Conservation (phyloP, 2,329 filamentous ascomycete species). For the Penicillium digitatum region DNA sequence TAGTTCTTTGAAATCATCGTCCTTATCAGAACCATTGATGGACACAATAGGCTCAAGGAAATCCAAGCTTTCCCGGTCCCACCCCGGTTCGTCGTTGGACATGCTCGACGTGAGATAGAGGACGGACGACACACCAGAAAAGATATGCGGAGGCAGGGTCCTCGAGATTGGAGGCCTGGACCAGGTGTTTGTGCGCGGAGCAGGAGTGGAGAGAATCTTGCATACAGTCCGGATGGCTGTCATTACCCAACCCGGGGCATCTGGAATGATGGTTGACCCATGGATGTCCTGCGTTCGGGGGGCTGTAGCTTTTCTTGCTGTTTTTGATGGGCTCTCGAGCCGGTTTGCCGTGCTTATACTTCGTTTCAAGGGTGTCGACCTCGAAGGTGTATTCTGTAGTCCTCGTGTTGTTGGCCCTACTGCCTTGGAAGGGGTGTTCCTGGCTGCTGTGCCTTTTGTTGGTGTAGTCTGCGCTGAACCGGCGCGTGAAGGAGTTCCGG, state of each 20-base stretch:
- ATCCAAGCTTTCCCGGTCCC: constrained; percentile 38
- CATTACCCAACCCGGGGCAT: constrained; percentile 63
- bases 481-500: constrained; percentile 28
- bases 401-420: constrained; percentile 27
- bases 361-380: constrained; percentile 41
- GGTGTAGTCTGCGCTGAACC: constrained; percentile 40
- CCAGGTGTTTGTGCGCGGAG: constrained; percentile 34
- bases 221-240: constrained; percentile 65
- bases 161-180: constrained; percentile 38
- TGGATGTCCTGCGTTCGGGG: constrained; percentile 20
- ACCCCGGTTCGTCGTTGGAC: constrained; percentile 47
- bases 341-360: constrained; percentile 30
- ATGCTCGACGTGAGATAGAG: constrained; percentile 45
- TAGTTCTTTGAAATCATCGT: constrained; percentile 43
- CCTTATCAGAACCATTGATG: constrained; percentile 46
- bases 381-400: constrained; percentile 43
- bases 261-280: constrained; percentile 31
- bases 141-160: constrained; percentile 65
- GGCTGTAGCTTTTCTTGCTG: constrained; percentile 16
- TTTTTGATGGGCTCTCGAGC: constrained; percentile 21
- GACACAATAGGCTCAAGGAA: constrained; percentile 39
- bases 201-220: constrained; percentile 55
- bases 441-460: constrained; percentile 22
- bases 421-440: constrained; percentile 29
- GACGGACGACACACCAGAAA: constrained; percentile 65